A percentile compares a stretch with the other conserved stretches of the same genome.
These are phyloP conservation scores for Porosira glacialis DNA, from an alignment of 352 stramenopile genomes.

Conservation along the genomic window DNA sequence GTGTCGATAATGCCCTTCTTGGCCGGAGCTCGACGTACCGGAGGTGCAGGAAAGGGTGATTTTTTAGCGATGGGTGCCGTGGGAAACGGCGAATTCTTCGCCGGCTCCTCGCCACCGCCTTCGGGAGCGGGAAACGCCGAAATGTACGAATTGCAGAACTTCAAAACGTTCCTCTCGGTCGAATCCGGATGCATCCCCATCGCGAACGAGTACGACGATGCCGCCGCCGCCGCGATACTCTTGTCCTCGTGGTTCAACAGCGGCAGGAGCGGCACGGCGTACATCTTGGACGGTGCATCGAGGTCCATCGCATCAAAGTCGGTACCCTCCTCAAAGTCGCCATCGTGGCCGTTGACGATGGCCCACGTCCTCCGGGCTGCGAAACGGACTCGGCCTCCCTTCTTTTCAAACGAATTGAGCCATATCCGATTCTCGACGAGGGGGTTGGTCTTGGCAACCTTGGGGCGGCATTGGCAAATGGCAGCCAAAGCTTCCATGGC, in stretches of 20 bases:
- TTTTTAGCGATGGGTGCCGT: too few species aligned
- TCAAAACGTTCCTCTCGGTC: slow-evolving; percentile 66
- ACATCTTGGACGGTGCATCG: slow-evolving; percentile 69
- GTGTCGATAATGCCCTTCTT: slow-evolving; percentile 57
- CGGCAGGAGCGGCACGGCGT: slow-evolving; percentile 71
- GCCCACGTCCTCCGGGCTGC: slow-evolving; percentile 69
- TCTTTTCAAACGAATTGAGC: slow-evolving; percentile 72
- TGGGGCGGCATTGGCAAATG: slow-evolving; percentile 59
- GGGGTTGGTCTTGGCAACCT: slow-evolving; percentile 75
- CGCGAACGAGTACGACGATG: slow-evolving; percentile 54
- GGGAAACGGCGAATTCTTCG: slow-evolving; percentile 22
- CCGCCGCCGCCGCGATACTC: slow-evolving; percentile 63
- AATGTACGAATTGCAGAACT: slow-evolving; percentile 74
- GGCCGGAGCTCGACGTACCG: slow-evolving; percentile 36
- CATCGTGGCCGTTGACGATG: slow-evolving; percentile 39
- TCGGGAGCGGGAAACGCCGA: slow-evolving; percentile 59
- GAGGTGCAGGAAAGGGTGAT: slow-evolving; percentile 5
- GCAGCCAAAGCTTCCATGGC: slow-evolving; percentile 68
- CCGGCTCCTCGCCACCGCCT: slow-evolving; percentile 25
- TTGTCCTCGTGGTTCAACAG: slow-evolving; percentile 63
- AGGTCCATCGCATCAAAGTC: slow-evolving; percentile 20
- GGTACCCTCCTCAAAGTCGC: too few species aligned
- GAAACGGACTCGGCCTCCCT: slow-evolving; percentile 54
- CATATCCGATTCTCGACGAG: slow-evolving; percentile 80
- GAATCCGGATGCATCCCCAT: slow-evolving; percentile 65